Conservation (phyloP, 108 stramenopile genomes). For the Nannochloropsis gaditana region DNA sequence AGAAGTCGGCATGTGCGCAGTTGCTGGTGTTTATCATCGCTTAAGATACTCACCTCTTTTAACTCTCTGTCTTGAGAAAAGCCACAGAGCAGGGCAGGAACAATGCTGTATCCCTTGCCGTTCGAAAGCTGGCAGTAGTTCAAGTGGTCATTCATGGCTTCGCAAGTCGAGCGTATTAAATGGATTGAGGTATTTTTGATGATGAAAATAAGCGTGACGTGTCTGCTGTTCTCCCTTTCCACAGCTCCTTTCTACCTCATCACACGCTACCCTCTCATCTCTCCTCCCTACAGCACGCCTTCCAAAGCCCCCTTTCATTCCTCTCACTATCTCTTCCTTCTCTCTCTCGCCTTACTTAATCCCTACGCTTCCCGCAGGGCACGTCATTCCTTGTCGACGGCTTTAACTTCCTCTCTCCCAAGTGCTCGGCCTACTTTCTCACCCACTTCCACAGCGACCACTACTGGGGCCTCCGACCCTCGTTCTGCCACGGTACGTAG, state of each 20-base stretch:
- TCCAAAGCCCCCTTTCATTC: too few species aligned
- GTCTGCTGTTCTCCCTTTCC: neutral
- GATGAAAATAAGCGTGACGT: neutral
- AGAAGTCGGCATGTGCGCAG: too few species aligned
- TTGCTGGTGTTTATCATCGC: too few species aligned
- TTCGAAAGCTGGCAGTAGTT: too few species aligned
- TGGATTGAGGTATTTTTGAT: slow-evolving; percentile 33
- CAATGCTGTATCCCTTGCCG: too few species aligned
- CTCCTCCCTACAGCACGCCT: too few species aligned
- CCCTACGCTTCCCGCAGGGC: neutral
- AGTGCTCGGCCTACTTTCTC: slow-evolving; percentile 66
- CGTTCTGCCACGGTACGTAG: neutral
- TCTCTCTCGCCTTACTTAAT: too few species aligned
- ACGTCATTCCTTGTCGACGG: slow-evolving; percentile 53
- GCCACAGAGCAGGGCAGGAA: too few species aligned
- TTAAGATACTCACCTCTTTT: too few species aligned
- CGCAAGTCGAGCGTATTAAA: slow-evolving; percentile 42
- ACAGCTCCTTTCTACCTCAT: neutral
- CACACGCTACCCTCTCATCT: neutral
- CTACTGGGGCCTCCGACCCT: slow-evolving; percentile 57
- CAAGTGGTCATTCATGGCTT: slow-evolving; percentile 21
- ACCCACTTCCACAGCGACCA: slow-evolving; percentile 70
- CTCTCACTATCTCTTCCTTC: too few species aligned
- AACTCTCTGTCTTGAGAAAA: too few species aligned
- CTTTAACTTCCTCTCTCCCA: slow-evolving; percentile 47